Evolutionary conservation across 1,284 basidiomycete genomes (phyloP), one percentile per base, ranked within the genome.

Genomic region (Agroathelia rolfsii): DNA sequence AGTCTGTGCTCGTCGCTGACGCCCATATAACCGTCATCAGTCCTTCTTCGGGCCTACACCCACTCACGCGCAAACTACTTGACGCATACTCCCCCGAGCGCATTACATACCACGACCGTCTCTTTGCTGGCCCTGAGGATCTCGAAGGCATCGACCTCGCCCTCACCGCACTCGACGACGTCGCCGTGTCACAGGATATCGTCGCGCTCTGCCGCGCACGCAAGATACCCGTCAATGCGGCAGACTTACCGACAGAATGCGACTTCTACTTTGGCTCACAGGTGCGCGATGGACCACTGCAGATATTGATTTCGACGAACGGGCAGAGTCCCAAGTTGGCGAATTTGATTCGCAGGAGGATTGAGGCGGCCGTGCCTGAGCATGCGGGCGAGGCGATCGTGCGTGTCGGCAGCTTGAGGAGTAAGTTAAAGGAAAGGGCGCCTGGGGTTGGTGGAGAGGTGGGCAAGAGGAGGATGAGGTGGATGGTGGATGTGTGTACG

Each of bases 191-290:
- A 24, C 73, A 67, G 41, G 60, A 60, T 31, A 90, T 97, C 34
- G 87, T 77, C 50, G 54, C 68, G 9, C 64, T 83, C 43, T 84
- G 84, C 48, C 65, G 89, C 32, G 61, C 66, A 18, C 66, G 60
- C 27, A 71, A 66, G 33, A 83, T 96, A 32, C 88, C 90, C 3
- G 82, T 95, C 41, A 98, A 98, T 57, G 90, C 93, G 37, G 94
- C 95, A 19, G 94, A 98, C 60, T 87, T 97, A 31, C 95, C 94
- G 3, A 77, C 85, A 29, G 72, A 76, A 37, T 98, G 94, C 65
- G 94, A 98, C 60, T 98, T 98, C 53, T 98, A 95, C 65, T 98
- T 98, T 60, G 95, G 95, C 28, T 85, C 88, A 1, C 84, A 93
- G 52, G 80, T 97, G 38, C 79, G 89, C 22, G 72, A 80, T 41